phyloP scores from a whole-genome alignment of 306 rosid genomes.

The Trifolium repens region DNA sequence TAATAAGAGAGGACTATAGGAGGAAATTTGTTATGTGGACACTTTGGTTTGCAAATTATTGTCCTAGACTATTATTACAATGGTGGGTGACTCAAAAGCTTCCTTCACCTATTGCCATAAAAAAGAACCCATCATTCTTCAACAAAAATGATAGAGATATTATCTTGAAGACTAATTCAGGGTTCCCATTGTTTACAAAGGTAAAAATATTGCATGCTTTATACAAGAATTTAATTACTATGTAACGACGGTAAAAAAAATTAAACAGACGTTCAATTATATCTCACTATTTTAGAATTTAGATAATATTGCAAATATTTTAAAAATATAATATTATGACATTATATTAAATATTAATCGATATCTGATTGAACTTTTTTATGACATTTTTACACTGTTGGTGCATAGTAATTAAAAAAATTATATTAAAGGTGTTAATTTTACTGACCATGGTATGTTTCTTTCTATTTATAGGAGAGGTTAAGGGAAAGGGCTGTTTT shows the following conservation, averaged over 20 bases:
- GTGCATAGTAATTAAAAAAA: too few relatives aligned
- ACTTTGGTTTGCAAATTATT: constrained; percentile 62
- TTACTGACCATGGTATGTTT: constrained; percentile 3
- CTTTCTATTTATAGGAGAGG: constrained; percentile 52
- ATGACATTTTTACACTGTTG: not conserved
- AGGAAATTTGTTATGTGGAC: constrained; percentile 58
- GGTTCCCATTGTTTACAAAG: constrained; percentile 86
- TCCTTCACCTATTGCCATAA: constrained; percentile 76
- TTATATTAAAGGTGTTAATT: too few relatives aligned
- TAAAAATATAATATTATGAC: not conserved
- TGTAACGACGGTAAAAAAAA: not conserved
- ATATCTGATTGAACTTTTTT: too few relatives aligned
- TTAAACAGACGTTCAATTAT: not conserved
- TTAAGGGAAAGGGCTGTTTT: constrained; percentile 62
- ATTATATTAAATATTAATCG: not conserved
- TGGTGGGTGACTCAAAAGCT: constrained; percentile 88
- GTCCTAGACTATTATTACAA: constrained; percentile 58
- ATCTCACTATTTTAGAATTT: too few relatives aligned
- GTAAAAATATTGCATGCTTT: constrained; percentile 41
- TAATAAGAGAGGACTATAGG: constrained; percentile 74
- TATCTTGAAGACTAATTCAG: constrained; percentile 56
- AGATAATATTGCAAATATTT: too few relatives aligned
- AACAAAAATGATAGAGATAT: constrained; percentile 70
- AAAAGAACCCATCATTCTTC: constrained; percentile 71
- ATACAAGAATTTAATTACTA: not conserved